Evolutionary conservation across 2,329 filamentous ascomycete genomes (phyloP).

Genomic region (Exophiala calicioides): DNA sequence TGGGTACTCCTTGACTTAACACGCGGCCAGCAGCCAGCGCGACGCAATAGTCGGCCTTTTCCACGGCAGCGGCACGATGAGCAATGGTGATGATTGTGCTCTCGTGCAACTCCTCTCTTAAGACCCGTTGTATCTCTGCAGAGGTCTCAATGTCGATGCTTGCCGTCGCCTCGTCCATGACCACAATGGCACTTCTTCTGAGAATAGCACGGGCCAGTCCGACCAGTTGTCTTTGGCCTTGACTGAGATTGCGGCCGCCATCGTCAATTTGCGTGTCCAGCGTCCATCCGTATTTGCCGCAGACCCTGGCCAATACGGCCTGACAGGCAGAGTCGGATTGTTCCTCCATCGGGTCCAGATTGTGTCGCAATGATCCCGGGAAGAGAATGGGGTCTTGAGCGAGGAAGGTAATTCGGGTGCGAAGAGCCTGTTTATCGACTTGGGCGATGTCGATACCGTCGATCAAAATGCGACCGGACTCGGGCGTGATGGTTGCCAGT

Average conservation of each 20-base stretch:
- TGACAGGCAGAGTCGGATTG: constrained; percentile 58
- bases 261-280: constrained; percentile 59
- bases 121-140: constrained; percentile 54
- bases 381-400: constrained; percentile 69
- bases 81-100: constrained; percentile 67
- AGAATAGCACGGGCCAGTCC: constrained; percentile 65
- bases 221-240: constrained; percentile 67
- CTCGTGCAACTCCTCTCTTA: constrained; percentile 56
- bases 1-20: constrained; percentile 14
- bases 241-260: constrained; percentile 62
- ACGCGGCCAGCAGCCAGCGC: constrained; percentile 20
- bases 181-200: constrained; percentile 60
- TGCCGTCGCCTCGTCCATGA: constrained; percentile 68
- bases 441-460: constrained; percentile 62
- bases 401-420: constrained; percentile 65
- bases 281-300: constrained; percentile 57
- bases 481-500: constrained; percentile 57
- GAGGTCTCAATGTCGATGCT: constrained; percentile 65
- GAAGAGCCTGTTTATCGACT: constrained; percentile 61
- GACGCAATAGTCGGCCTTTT: constrained; percentile 25
- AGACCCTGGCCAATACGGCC: constrained; percentile 57
- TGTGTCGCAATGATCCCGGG: constrained; percentile 61
- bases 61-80: constrained; percentile 63
- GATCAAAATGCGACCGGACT: constrained; percentile 58
- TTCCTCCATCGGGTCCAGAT: constrained; percentile 62